Base-by-base conservation (phyloP, 2,329 filamentous ascomycete genomes). In the Zasmidium citrigriseum region DNA sequence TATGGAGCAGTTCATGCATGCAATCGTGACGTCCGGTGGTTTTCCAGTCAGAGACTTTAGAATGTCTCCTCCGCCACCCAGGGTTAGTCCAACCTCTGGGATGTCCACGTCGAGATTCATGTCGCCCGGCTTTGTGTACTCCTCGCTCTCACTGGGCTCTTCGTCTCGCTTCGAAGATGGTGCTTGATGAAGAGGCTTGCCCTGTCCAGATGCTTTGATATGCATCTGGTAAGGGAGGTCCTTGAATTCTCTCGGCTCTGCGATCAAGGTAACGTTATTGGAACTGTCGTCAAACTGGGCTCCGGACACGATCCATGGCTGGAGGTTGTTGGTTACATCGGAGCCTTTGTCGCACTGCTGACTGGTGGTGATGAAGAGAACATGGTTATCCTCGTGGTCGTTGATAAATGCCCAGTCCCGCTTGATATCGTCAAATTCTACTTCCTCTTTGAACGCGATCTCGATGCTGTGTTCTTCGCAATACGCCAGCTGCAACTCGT, bases 341-440 rank as follows among this genome's bases (percentile, higher is more conserved):
- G 14, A 5, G 3, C 54, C 54, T 3, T 12, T n/a, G 23, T 56
- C 54, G 34, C 54, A 56, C 7, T 56, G 24, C 11, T 20, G 18
- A 14, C 9, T 51, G 5, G 18, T 50, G 5, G 54, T 56, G 14
- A 56, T 38, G 7, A 56, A 18, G 14, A 44, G 21, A 2, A 56
- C 38, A n/a, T 45, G 29, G 27, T 56, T 48, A 2, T 51, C 11
- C 9, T 27, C 16, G 4, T 11, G n/a, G 2, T 23, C 20, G 20
- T 56, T 56, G 21, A 56, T 29, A 34, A 46, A 56, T 2, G 27
- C 25, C 54, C 54, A 56, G 16, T 56, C 46, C 9, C 23, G 20
- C 34, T 22, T 14, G 14, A 48, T 38, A 14, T 45, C 46, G 18
- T 51, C 27, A 34, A 41, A 51, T 12, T 24, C 24, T 2, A 23